These are phyloP conservation scores for Paxillus ammoniavirescens DNA, from an alignment of 768 basidiomycete genomes.

Conservation along the genomic window DNA sequence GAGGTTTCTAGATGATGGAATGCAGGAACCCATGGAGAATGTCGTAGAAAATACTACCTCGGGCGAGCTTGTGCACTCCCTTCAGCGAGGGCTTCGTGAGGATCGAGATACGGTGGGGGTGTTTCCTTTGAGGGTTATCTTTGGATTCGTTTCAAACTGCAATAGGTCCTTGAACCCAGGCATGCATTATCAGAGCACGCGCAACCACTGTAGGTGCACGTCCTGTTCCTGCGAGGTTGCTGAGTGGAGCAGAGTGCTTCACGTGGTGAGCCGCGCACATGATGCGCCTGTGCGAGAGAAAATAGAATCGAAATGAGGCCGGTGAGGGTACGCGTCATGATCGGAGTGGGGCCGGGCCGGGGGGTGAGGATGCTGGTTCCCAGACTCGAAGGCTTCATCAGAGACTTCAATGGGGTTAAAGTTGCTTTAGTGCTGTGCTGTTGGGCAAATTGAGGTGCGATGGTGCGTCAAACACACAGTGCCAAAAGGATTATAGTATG, in stretches of 20 bases:
- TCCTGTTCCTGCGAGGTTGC: conserved; percentile 68
- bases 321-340: conserved; percentile 80
- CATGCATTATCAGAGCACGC: conserved; percentile 63
- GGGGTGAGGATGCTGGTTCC: conserved; percentile 17
- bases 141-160: too few species aligned
- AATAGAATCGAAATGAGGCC: conserved; percentile 65
- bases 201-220: conserved; percentile 64
- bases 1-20: too few species aligned
- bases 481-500: conserved; percentile 65
- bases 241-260: conserved; percentile 84
- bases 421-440: conserved; percentile 20
- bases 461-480: conserved; percentile 70
- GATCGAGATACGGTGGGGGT: too few species aligned
- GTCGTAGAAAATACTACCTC: too few species aligned
- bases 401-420: conserved; percentile 58
- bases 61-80: too few species aligned
- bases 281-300: conserved; percentile 61
- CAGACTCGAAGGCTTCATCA: too few species aligned
- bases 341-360: conserved; percentile 23
- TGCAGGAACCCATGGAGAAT: too few species aligned
- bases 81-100: too few species aligned
- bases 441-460: conserved; percentile 53
- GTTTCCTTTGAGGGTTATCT: too few species aligned
- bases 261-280: conserved; percentile 75
- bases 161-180: too few species aligned